phyloP scores from a whole-genome alignment of 225 moss, liverwort and hornwort species.

The Polytrichum formosum region DNA sequence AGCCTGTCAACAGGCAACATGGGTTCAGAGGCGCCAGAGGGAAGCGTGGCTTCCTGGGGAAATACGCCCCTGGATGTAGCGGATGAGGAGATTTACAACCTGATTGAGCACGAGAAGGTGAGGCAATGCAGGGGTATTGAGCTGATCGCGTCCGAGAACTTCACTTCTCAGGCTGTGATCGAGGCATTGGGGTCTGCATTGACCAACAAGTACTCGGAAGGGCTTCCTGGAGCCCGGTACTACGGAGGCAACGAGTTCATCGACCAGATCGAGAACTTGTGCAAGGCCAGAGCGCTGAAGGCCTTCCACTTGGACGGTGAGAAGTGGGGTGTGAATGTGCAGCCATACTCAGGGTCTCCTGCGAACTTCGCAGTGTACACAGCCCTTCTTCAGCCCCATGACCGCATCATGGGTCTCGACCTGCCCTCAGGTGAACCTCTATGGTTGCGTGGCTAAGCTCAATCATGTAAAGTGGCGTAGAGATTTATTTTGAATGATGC shows the following conservation, averaged over 20 bases:
- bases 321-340: slow-evolving; percentile 69
- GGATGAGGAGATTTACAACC: slow-evolving; percentile 55
- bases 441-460: fast-evolving
- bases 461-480: too few species aligned
- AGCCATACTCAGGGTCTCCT: slow-evolving; percentile 62
- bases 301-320: slow-evolving; percentile 48
- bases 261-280: slow-evolving; percentile 57
- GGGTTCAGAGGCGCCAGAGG: slow-evolving; percentile 25
- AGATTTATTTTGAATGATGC: too few species aligned
- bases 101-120: slow-evolving; percentile 67
- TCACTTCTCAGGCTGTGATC: slow-evolving; percentile 58
- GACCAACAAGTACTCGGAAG: slow-evolving; percentile 66
- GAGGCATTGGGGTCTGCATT: slow-evolving; percentile 52
- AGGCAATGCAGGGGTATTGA: slow-evolving; percentile 59
- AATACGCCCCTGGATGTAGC: slow-evolving; percentile 36
- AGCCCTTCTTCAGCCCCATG: slow-evolving; percentile 55
- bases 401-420: slow-evolving; percentile 67
- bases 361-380: slow-evolving; percentile 71
- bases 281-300: slow-evolving; percentile 53
- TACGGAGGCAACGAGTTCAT: slow-evolving; percentile 66
- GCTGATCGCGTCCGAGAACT: slow-evolving; percentile 64
- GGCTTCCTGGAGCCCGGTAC: slow-evolving; percentile 54
- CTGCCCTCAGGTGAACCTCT: slow-evolving; percentile 37
- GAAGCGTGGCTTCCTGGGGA: slow-evolving; percentile 49
- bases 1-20: slow-evolving; percentile 13